phyloP scores from a whole-genome alignment of 495 filamentous ascomycete genomes.

The Aspergillus biplanus region DNA sequence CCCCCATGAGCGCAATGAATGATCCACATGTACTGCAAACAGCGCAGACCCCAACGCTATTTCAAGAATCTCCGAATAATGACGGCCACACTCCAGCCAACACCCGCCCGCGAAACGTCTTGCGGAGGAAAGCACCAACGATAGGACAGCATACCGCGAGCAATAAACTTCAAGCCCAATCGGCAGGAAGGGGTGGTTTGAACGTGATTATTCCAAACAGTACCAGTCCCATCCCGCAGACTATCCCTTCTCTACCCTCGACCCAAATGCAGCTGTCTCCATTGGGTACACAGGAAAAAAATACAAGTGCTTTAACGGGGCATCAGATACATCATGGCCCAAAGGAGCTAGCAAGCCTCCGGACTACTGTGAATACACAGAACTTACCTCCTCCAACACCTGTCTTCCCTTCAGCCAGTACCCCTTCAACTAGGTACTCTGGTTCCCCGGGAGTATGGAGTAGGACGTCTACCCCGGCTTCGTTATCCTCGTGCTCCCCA shows the following conservation, averaged over 20 bases:
- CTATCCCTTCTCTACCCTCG: conserved; percentile 8
- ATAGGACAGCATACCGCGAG: conserved; percentile 41
- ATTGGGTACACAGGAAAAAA: conserved; percentile 20
- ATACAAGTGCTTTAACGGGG: conserved; percentile 21
- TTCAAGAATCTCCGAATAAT: conserved; percentile 12
- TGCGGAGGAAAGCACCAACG: conserved; percentile 47
- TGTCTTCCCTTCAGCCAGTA: conserved; percentile 69
- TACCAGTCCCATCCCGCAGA: conserved; percentile 18
- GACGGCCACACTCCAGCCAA: conserved; percentile 22
- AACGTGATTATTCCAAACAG: conserved; percentile 42
- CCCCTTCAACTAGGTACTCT: conserved; percentile 92
- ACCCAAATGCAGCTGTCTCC: conserved; percentile 19
- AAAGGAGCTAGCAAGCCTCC: conserved; percentile 48
- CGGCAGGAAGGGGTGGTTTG: conserved; percentile 31
- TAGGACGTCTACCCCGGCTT: conserved; percentile 94
- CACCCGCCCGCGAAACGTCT: conserved; percentile 44
- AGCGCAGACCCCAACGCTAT: conserved; percentile 23
- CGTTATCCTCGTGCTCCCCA: conserved; percentile 93
- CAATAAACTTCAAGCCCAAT: conserved; percentile 19
- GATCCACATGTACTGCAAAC: conserved; percentile 26
- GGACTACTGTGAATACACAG: conserved; percentile 54
- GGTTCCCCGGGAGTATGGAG: conserved; percentile 86
- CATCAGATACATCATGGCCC: conserved; percentile 34
- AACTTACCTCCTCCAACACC: conserved; percentile 70
- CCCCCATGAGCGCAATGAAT: conserved; percentile 16